Conservation (phyloP, 306 rosid genomes). For the Quercus rubra region DNA sequence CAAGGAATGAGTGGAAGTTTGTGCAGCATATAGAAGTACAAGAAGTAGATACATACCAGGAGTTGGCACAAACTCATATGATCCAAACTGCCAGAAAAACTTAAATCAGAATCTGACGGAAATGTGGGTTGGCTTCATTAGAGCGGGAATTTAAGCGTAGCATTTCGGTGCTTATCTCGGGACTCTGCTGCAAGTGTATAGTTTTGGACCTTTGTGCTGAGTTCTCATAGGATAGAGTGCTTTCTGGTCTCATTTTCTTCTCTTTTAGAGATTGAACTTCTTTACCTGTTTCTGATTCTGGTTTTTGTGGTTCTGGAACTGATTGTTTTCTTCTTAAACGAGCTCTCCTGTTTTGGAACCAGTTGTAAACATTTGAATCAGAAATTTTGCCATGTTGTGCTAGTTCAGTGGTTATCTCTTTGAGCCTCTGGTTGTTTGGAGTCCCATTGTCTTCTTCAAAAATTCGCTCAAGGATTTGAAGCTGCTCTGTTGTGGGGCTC, state of each 20-base stretch:
- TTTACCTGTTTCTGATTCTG: constrained; percentile 38
- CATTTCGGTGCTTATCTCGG: constrained; percentile 36
- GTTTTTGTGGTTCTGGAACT: constrained; percentile 18
- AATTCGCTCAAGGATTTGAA: constrained; percentile 63
- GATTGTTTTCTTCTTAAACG: constrained; percentile 74
- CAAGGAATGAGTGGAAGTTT: too few relatives aligned
- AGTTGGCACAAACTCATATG: too few relatives aligned
- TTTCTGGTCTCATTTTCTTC: constrained; percentile 34
- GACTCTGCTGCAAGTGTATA: constrained; percentile 44
- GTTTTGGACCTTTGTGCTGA: constrained; percentile 29
- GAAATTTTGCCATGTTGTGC: constrained; percentile 68
- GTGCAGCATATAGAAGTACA: too few relatives aligned
- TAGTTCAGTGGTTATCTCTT: constrained; percentile 58
- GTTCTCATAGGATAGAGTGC: constrained; percentile 24
- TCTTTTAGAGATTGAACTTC: constrained; percentile 57
- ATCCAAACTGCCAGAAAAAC: too few relatives aligned
- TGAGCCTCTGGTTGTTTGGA: constrained; percentile 66
- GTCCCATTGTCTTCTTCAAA: constrained; percentile 73
- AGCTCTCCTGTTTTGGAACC: constrained; percentile 87
- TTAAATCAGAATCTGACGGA: too few relatives aligned
- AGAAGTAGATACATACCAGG: too few relatives aligned
- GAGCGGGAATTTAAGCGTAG: too few relatives aligned
- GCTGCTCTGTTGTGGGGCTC: constrained; percentile 69
- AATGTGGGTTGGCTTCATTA: too few relatives aligned
- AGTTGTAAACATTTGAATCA: constrained; percentile 80